phyloP scores from a whole-genome alignment of 2,329 filamentous ascomycete genomes.

The Xylariales sp. region DNA sequence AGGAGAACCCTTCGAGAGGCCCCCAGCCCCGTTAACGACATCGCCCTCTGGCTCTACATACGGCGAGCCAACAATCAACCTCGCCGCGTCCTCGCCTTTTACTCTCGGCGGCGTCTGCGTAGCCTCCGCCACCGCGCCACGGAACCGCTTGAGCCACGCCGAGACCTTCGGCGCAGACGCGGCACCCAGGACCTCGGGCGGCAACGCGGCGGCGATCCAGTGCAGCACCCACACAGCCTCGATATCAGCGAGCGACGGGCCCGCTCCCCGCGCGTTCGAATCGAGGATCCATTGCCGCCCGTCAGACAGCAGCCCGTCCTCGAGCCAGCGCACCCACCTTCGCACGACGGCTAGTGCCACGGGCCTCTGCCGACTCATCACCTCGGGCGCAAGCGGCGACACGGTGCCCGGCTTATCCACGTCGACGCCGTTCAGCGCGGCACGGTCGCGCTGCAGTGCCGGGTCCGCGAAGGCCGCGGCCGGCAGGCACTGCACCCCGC shows the following conservation, averaged over 20 bases:
- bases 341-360: constrained; percentile 68
- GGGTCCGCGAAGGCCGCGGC: constrained; percentile 65
- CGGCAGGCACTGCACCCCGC: constrained; percentile 67
- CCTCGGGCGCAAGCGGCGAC: constrained; percentile 44
- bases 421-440: constrained; percentile 52
- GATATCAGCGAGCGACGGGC: constrained; percentile 72
- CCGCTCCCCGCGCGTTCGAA: constrained; percentile 44
- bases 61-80: constrained; percentile 57
- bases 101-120: constrained; percentile 55
- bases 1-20: constrained; percentile 62
- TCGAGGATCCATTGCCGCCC: constrained; percentile 70
- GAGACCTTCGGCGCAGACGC: constrained; percentile 68
- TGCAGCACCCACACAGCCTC: constrained; percentile 76
- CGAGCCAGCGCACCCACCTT: constrained; percentile 67
- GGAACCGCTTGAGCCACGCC: constrained; percentile 74
- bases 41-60: constrained; percentile 58
- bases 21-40: constrained; percentile 55
- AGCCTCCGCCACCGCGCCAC: constrained; percentile 57
- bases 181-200: constrained; percentile 62
- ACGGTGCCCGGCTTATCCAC: constrained; percentile 20
- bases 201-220: constrained; percentile 71
- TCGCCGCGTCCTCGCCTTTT: constrained; percentile 65
- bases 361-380: constrained; percentile 53
- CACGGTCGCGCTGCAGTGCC: constrained; percentile 68
- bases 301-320: constrained; percentile 72